Conservation (phyloP, 352 stramenopile species). For the Phytophthora fragariaefolia region DNA sequence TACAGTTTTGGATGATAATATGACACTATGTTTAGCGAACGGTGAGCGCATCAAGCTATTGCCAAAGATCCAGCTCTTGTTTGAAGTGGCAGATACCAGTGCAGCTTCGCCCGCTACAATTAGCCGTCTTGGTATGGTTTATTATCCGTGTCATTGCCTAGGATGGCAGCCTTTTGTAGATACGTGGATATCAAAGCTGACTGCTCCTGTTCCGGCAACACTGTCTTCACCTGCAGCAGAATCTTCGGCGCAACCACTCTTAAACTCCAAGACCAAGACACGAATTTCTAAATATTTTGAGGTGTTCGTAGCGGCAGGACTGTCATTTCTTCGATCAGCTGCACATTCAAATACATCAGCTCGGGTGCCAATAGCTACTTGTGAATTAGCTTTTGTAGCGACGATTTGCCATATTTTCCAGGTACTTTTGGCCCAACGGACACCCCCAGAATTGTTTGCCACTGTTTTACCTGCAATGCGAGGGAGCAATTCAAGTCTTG, state of each 20-base stretch:
- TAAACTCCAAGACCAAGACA: conserved; percentile 47
- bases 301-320: conserved; percentile 59
- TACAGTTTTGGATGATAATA: conserved; percentile 92
- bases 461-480: conserved; percentile 1
- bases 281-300: conserved; percentile 67
- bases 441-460: conserved; percentile 48
- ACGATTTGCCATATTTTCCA: conserved; percentile 71
- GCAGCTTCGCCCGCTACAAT: conserved; percentile 93
- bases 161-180: conserved; percentile 73
- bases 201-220: conserved; percentile 18
- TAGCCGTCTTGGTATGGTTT: conserved; percentile 91
- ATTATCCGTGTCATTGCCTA: conserved; percentile 76
- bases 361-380: conserved; percentile 53
- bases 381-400: conserved; percentile 57
- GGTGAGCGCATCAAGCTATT: conserved; percentile 89
- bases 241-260: conserved; percentile 5
- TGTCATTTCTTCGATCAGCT: conserved; percentile 51
- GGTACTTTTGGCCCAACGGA: conserved; percentile 50
- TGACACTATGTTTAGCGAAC: conserved; percentile 90
- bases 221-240: conserved; percentile 3
- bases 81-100: conserved; percentile 92
- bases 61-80: conserved; percentile 90
- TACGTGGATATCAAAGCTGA: conserved; percentile 60
- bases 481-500: conserved; percentile 3
- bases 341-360: conserved; percentile 5